phyloP scores from a whole-genome alignment of 768 basidiomycete species.

The Pseudohyphozyma bogoriensis region DNA sequence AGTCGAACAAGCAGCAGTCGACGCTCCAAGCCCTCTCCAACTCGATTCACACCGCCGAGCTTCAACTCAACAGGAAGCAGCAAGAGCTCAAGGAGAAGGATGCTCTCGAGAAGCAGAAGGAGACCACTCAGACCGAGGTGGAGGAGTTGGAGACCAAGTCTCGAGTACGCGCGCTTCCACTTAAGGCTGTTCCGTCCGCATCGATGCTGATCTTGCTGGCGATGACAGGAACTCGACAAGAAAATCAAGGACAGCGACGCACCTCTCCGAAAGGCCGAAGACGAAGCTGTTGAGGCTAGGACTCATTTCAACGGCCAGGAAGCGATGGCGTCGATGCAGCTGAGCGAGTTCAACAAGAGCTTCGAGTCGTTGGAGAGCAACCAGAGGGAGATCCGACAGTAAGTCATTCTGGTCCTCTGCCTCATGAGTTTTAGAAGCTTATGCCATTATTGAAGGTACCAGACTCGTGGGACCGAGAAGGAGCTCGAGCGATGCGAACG shows the following conservation, averaged over 20 bases:
- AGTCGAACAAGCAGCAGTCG: constrained; percentile 9
- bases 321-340: constrained; percentile 4
- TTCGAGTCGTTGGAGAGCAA: constrained; percentile 19
- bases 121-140: constrained; percentile 44
- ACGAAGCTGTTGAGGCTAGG: constrained; percentile 20
- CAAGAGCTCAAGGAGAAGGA: constrained; percentile 29
- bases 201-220: too few relatives aligned
- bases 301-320: constrained; percentile 19
- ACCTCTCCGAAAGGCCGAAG: constrained; percentile 27
- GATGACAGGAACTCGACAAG: constrained; percentile 30
- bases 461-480: constrained; percentile 17
- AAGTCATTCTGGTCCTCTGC: neutral
- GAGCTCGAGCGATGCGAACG: constrained; percentile 24
- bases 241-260: constrained; percentile 20
- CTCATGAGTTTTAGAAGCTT: too few relatives aligned
- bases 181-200: neutral
- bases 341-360: constrained; percentile 22
- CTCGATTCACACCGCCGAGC: constrained; percentile 20
- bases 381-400: constrained; percentile 20
- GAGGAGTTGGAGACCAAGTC: constrained; percentile 64
- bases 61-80: constrained; percentile 19
- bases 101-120: constrained; percentile 30
- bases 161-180: constrained; percentile 37
- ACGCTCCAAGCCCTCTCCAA: constrained; percentile 12
- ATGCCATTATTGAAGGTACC: constrained; percentile 17